Evolutionary conservation across 164 flowering plant genomes (phyloP), one percentile per base, ranked within the genome.

Genomic region (Saururus chinensis): DNA sequence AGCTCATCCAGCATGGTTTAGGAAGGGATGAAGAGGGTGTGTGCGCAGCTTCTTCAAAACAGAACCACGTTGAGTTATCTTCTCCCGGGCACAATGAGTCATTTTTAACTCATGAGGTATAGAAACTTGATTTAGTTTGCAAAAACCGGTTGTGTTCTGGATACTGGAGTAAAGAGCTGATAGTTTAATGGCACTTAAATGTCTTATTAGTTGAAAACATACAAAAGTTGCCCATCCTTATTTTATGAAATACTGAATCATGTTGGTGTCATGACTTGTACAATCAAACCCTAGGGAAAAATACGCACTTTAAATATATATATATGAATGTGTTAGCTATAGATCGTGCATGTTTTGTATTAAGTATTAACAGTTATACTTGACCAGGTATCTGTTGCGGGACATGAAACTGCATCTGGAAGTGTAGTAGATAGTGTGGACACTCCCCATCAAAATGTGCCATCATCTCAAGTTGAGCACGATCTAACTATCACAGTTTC

Each of bases 391-490:
- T 12, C 14, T 41, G 8, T 41, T 12, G 17, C 41, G 48, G 67
- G 64, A 26, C 26, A 56, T 65, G 48, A 56, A 51, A 40, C 60
- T 42, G 37, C 60, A 53, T 60, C 73, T 20, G 58, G 7, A 9
- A 35, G 58, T 23, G 45, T n/a, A n/a, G 35, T 17, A 24, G 35
- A 55, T 23, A 23, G 58, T 11, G 14, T 45, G 58, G 58, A 9
- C 6, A 35, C 7, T 12, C 52, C 56, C 68, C 53, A 56, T 12
- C 59, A 64, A 41, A 8, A 3, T 53, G 37, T 52, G 69, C 53
- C 37, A 70, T 64, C 53, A 35, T 51, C 40, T 17, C 60, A 45
- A 65, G 26, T 23, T 57, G 25, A 65, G 62, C 23, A 19, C 35
- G 35, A 23, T 12, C 13, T 30, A 19, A 24, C 4, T 55, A 9